Percentiles rank a stretch among this genome's conserved stretches.
phyloP scores from a whole-genome alignment of 139 green algal genomes.

The Asterochloris erici region DNA sequence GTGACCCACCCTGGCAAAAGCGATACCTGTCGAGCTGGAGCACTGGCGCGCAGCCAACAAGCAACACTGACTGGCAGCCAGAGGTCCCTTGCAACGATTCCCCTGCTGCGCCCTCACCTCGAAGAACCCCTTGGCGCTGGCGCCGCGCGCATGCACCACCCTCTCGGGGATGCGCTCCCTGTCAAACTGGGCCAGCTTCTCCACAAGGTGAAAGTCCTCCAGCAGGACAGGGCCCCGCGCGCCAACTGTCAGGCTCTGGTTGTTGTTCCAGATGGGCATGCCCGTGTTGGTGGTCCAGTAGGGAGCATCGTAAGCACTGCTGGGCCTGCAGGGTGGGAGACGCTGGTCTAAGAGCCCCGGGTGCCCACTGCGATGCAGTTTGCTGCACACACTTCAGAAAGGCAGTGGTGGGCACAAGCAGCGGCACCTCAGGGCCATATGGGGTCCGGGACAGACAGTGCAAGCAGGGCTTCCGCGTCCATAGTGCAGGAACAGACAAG shows the following conservation, averaged over 20 bases:
- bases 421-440: no score
- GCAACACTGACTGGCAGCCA: neutral
- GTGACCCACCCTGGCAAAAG: no score
- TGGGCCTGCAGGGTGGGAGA: slow-evolving; percentile 22
- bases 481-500: no score
- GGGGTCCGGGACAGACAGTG: no score
- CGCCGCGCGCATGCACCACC: slow-evolving; percentile 92
- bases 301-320: slow-evolving; percentile 38
- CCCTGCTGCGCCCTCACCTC: slow-evolving; percentile 56
- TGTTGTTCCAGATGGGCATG: slow-evolving; percentile 93
- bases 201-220: slow-evolving; percentile 91
- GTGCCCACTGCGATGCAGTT: no score
- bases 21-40: no score
- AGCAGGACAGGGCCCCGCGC: slow-evolving; percentile 63
- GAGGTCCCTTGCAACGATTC: no score
- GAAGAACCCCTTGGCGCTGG: slow-evolving; percentile 95
- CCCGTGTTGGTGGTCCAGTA: slow-evolving; percentile 94
- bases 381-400: no score
- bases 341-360: slow-evolving; percentile 4
- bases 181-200: slow-evolving; percentile 95
- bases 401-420: no score
- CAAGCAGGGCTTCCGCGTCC: no score
- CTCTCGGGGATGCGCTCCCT: slow-evolving; percentile 94
- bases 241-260: slow-evolving; percentile 80
- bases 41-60: neutral